These are phyloP conservation scores for Diaporthe nobilis DNA, from an alignment of 2,329 filamentous ascomycete genomes.

Conservation along the genomic window DNA sequence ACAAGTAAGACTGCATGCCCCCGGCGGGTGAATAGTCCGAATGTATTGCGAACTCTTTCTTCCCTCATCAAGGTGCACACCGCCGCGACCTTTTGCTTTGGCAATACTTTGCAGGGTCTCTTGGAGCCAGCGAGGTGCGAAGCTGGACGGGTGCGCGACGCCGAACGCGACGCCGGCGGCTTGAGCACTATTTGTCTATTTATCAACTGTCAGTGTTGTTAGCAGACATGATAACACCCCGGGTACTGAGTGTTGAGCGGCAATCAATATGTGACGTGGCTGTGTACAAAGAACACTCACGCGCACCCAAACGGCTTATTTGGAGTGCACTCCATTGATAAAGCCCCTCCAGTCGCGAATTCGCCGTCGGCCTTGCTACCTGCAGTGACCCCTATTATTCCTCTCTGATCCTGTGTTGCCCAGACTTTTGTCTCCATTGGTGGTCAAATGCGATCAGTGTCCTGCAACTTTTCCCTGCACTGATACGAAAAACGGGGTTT, in stretches of 20 bases:
- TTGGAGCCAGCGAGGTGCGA: background rate
- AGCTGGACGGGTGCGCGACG: background rate
- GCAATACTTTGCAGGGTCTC: background rate
- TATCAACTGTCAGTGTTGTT: background rate
- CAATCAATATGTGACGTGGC: conserved; percentile 13
- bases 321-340: background rate
- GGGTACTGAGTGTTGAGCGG: background rate
- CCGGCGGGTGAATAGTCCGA: conserved; percentile 5
- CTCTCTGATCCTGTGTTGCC: background rate
- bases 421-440: background rate
- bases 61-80: background rate
- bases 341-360: background rate
- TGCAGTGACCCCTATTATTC: background rate
- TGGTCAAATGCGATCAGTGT: background rate
- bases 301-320: background rate
- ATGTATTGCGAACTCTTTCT: background rate
- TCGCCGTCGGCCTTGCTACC: background rate
- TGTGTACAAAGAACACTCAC: background rate
- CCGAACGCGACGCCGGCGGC: conserved; percentile 9
- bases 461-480: background rate
- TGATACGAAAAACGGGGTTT: background rate
- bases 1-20: conserved; percentile 19
- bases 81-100: background rate
- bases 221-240: background rate
- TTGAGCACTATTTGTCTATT: background rate